phyloP scores from a whole-genome alignment of 805 yeast species.

The Suhomyces vadensis region DNA sequence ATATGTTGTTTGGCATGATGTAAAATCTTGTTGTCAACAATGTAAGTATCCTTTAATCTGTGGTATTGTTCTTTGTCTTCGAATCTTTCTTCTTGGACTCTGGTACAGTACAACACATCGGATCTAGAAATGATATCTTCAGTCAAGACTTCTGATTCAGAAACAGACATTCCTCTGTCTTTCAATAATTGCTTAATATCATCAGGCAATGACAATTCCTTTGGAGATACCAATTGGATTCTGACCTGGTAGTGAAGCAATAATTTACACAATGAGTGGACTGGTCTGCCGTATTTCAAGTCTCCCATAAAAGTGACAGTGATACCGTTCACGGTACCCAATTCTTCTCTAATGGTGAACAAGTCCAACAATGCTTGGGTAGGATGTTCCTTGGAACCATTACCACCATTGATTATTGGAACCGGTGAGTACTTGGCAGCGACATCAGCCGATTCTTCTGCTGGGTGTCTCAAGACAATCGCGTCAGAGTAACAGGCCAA shows the following conservation, averaged over 20 bases:
- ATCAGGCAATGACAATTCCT: conserved; percentile 81
- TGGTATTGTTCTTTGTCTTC: conserved; percentile 72
- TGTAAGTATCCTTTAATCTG: conserved; percentile 85
- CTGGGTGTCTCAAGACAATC: conserved; percentile 94
- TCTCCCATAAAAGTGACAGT: conserved; percentile 99
- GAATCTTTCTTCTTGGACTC: conserved; percentile 98
- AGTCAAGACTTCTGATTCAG: conserved; percentile 76
- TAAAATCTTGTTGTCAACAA: conserved; percentile 89
- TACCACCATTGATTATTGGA: conserved; percentile 97
- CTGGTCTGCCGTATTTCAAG: conserved; percentile 96
- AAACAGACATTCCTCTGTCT: conserved; percentile 65
- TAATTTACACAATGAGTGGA: conserved; percentile 90
- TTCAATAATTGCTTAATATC: conserved; percentile 66
- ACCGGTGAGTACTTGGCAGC: conserved; percentile 97
- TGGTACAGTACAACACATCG: conserved; percentile 95
- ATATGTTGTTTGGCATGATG: conserved; percentile 95
- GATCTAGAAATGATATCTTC: conserved; percentile 84
- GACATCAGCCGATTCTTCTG: conserved; percentile 84
- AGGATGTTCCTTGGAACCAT: conserved; percentile 98
- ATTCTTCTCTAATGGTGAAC: conserved; percentile 97
- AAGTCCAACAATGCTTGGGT: conserved; percentile 97
- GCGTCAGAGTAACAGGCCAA: conserved; percentile 96
- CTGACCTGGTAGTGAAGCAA: conserved; percentile 91
- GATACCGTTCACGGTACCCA: conserved; percentile 97
- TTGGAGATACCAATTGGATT: conserved; percentile 88